These are phyloP conservation scores for Patellifolia procumbens DNA, from an alignment of 179 eudicot genomes.

Conservation along the genomic window DNA sequence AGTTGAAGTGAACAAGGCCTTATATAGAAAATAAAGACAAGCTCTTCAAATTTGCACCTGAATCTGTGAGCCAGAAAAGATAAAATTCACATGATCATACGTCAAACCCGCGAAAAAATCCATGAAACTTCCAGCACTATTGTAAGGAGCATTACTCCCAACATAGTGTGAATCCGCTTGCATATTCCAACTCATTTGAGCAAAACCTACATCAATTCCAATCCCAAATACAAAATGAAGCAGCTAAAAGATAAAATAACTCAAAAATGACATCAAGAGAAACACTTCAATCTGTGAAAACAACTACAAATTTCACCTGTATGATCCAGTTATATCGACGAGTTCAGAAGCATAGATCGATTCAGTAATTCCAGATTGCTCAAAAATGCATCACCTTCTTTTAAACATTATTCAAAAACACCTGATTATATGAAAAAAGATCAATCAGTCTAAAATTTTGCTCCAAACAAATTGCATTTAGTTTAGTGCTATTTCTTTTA, in stretches of 20 bases:
- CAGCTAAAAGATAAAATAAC: neutral
- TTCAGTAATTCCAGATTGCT: conserved; percentile 16
- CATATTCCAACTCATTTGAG: conserved; percentile 65
- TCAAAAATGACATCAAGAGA: neutral
- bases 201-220: conserved; percentile 17
- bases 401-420: conserved; percentile 7
- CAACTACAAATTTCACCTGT: conserved; percentile 6
- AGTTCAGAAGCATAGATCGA: conserved; percentile 24
- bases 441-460: neutral
- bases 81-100: conserved; percentile 86
- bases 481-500: neutral
- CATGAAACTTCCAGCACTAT: conserved; percentile 72
- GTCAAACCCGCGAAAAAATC: conserved; percentile 91
- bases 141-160: conserved; percentile 52
- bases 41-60: conserved; percentile 43
- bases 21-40: neutral
- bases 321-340: conserved; percentile 23
- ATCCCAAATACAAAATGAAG: neutral
- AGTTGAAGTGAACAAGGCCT: too few species aligned
- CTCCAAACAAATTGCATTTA: neutral
- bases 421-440: conserved; percentile 22
- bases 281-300: neutral
- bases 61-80: conserved; percentile 60
- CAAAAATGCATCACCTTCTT: conserved; percentile 13
- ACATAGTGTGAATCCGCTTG: conserved; percentile 57